Conservation (phyloP, 805 yeast species). For the Wickerhamiella vanderwaltii region DNA sequence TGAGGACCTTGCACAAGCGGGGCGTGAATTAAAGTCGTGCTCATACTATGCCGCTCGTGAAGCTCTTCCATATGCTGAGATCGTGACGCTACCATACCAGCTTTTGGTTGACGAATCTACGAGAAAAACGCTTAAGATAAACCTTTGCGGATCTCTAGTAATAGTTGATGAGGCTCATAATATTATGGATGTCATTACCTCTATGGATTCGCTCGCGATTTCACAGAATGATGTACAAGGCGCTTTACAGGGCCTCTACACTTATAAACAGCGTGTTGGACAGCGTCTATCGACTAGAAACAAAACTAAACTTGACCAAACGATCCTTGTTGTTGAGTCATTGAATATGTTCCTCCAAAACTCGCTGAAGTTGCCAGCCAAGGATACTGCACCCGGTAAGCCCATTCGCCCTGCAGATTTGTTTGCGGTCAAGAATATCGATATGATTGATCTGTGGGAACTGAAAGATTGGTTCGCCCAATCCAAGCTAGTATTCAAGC, state of each 20-base stretch:
- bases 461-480: constrained; percentile 49
- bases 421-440: constrained; percentile 50
- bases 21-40: constrained; percentile 46
- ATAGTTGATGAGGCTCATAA: constrained; percentile 92
- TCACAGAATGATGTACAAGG: constrained; percentile 36
- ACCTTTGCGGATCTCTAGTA: constrained; percentile 51
- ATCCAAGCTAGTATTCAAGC: constrained; percentile 72
- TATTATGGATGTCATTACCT: constrained; percentile 59
- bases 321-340: constrained; percentile 43
- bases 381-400: constrained; percentile 23
- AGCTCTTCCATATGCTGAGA: constrained; percentile 49
- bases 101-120: constrained; percentile 50
- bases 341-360: constrained; percentile 38
- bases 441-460: constrained; percentile 55
- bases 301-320: constrained; percentile 52
- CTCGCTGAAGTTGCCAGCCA: constrained; percentile 13
- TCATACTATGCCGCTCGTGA: constrained; percentile 71
- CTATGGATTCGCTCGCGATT: constrained; percentile 53
- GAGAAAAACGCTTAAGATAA: constrained; percentile 46
- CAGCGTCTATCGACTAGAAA: constrained; percentile 57
- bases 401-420: constrained; percentile 47
- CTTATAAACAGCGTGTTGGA: constrained; percentile 50
- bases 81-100: constrained; percentile 79
- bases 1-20: constrained; percentile 59
- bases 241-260: constrained; percentile 38